These are phyloP conservation scores for Elsinoe australis DNA, from an alignment of 2,329 filamentous ascomycete genomes.

Conservation along the genomic window DNA sequence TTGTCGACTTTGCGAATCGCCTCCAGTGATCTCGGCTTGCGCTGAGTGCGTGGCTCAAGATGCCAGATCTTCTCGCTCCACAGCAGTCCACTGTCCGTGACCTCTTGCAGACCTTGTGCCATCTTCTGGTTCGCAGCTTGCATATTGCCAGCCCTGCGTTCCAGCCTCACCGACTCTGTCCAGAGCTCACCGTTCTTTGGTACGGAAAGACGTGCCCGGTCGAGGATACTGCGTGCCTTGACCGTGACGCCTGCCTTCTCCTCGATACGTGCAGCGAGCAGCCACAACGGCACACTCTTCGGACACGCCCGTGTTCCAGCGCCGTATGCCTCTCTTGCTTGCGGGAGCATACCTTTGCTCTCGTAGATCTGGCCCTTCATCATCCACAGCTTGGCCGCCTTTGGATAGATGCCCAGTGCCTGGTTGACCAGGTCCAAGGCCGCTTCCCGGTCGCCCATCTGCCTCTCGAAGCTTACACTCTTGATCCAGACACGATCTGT, in stretches of 20 bases:
- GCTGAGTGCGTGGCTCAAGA: conserved; percentile 81
- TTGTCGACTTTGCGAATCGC: conserved; percentile 96
- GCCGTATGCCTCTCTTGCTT: conserved; percentile 83
- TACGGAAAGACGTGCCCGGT: conserved; percentile 78
- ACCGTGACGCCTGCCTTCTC: conserved; percentile 75
- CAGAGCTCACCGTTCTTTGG: conserved; percentile 80
- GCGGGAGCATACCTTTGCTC: conserved; percentile 64
- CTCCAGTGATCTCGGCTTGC: conserved; percentile 83
- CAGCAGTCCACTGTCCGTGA: conserved; percentile 75
- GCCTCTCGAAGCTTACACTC: conserved; percentile 85
- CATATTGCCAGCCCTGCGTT: conserved; percentile 76
- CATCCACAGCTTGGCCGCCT: conserved; percentile 88
- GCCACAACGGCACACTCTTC: conserved; percentile 77
- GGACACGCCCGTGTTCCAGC: conserved; percentile 82
- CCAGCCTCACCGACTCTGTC: conserved; percentile 88
- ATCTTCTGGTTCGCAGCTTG: conserved; percentile 83
- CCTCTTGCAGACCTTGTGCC: conserved; percentile 86
- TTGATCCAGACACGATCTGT: conserved; percentile 98
- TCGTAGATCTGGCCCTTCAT: conserved; percentile 98
- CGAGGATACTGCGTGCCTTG: conserved; percentile 88
- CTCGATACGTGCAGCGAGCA: conserved; percentile 81
- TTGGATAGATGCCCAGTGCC: conserved; percentile 77
- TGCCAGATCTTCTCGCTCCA: conserved; percentile 96
- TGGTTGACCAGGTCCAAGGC: conserved; percentile 83
- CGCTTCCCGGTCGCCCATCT: conserved; percentile 67